Conservation (phyloP, 78 protist genomes). For the Emiliania huxleyi region DNA sequence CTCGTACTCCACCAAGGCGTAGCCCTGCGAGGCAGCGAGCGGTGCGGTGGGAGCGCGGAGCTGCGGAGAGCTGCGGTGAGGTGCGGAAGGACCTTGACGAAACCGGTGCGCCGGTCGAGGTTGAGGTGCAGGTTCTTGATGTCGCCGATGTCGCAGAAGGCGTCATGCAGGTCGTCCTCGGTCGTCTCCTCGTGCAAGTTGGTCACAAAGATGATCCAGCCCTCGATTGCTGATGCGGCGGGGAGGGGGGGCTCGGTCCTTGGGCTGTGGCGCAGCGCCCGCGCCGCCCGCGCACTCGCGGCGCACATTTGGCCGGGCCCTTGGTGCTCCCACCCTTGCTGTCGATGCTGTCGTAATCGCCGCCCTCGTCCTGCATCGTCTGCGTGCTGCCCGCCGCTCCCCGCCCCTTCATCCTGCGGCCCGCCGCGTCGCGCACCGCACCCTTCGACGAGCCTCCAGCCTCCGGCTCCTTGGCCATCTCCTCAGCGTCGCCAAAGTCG, state of each 20-base stretch:
- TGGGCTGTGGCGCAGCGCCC: not conserved
- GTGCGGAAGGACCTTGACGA: conserved; percentile 60
- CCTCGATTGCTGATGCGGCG: conserved; percentile 77
- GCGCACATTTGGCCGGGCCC: not conserved
- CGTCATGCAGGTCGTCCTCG: conserved; percentile 80
- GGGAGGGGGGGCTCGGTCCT: not conserved
- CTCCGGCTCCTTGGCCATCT: too few relatives aligned
- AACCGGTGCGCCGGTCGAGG: conserved; percentile 88
- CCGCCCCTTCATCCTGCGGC: not conserved
- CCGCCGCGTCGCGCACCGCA: not conserved
- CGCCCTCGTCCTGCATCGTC: not conserved
- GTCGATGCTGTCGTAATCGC: not conserved
- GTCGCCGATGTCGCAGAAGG: conserved; percentile 81
- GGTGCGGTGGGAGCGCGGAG: not conserved
- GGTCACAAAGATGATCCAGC: conserved; percentile 82
- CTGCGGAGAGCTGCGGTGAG: too few relatives aligned
- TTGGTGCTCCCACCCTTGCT: not conserved
- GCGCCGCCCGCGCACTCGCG: not conserved
- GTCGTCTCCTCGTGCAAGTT: conserved; percentile 85
- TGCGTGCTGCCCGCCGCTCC: not conserved
- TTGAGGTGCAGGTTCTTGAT: conserved; percentile 81
- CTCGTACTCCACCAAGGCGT: conserved; percentile 53
- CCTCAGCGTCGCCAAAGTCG: not conserved
- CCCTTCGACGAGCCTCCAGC: not conserved
- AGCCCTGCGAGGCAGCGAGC: conserved; percentile 11